Base-by-base conservation (phyloP, 352 stramenopile genomes). In the Phytophthora pinifolia region DNA sequence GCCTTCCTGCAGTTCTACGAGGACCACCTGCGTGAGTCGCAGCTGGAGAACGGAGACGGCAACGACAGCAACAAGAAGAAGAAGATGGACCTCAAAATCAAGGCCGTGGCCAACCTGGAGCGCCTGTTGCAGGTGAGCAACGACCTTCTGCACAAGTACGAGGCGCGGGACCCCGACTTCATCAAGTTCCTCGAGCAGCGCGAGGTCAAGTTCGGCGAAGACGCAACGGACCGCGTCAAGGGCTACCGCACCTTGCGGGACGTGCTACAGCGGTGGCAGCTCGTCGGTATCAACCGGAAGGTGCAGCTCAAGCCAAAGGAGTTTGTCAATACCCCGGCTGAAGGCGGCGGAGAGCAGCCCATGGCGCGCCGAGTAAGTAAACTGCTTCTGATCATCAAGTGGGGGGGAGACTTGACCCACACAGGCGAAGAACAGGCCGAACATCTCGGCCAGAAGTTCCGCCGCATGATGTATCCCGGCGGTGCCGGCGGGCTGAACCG, bases 321-420 rank as follows among this genome's bases (percentile, higher is more conserved):
- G 25, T 81, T 75, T 43, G 59, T 63, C 12, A 62, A 57, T 15
- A 56, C 72, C 1, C 44, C 56, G 47, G 13, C 51, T 31, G 56
- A 68, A 62, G 49, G 43, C 17, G 65, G 77, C n/a, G 59, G 54
- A 34, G 49, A 65, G 10, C 67, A 83, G 36, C 37, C 41, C 2
- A 53, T 42, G 25, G 56, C 10, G 42, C 56, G 57, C 20, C 62
- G 67, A 7, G 79, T 85, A 14, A 82, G 82, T 13, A 92, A 99
- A 76, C 74, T 99, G 17, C 74, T 98, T 51, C 78, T 99, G n/a
- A 99, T 99, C 62, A 82, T 99, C 17, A 99, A 99, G 78, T 99
- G 97, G 97, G 98, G 98, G 45, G 97, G 97, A 5, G 97, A 99
- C 53, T 67, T 99, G 42, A 99, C 98, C 0, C 97, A 99, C 59